These are phyloP conservation scores for Saitozyma podzolica DNA, from an alignment of 768 basidiomycete genomes.

Conservation along the genomic window DNA sequence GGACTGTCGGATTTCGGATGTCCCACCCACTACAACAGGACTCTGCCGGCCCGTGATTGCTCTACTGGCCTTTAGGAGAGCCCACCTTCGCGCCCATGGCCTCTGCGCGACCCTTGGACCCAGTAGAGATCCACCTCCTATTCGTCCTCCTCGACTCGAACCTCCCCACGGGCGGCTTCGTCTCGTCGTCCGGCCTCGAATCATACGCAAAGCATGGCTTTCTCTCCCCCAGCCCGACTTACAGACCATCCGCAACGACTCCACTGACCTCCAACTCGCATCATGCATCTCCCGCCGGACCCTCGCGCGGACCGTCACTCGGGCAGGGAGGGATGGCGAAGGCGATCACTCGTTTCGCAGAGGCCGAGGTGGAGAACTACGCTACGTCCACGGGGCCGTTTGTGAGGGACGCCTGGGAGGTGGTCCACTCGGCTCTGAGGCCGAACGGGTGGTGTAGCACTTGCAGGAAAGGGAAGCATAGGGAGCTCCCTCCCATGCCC, in stretches of 20 bases:
- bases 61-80: no score
- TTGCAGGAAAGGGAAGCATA: no score
- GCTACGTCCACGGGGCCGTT: conserved; percentile 75
- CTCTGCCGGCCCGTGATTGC: no score
- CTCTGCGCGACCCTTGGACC: neutral
- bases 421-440: conserved; percentile 3
- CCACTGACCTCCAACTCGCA: neutral
- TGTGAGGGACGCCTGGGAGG: conserved; percentile 63
- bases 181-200: conserved; percentile 90
- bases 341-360: conserved; percentile 27
- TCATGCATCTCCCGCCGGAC: neutral
- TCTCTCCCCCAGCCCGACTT: conserved; percentile 24
- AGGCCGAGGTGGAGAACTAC: conserved; percentile 61
- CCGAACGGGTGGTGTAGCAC: neutral
- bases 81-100: no score
- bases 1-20: no score
- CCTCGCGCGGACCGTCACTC: neutral
- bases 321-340: neutral
- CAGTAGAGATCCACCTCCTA: conserved; percentile 38
- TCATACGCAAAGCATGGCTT: conserved; percentile 87
- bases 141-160: conserved; percentile 68
- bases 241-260: neutral
- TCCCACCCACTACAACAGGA: no score
- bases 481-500: no score
- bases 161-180: conserved; percentile 94